Conservation (phyloP, 2,329 filamentous ascomycete genomes). For the Hypoxylon sp. region DNA sequence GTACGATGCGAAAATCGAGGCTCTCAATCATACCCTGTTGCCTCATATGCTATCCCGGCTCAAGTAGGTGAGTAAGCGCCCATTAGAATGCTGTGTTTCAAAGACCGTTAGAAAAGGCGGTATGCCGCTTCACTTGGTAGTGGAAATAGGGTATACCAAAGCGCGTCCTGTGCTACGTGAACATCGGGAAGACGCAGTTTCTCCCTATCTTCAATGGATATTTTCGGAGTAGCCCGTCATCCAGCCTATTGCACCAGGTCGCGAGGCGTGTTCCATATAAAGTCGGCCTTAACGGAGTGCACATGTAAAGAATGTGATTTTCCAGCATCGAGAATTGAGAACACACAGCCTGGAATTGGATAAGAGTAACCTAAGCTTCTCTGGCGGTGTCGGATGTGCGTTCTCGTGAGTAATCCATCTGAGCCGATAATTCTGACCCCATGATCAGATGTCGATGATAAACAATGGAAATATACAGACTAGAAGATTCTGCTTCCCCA, state of each 20-base stretch:
- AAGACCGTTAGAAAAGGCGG: not conserved
- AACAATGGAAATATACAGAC: not conserved
- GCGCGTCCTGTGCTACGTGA: not conserved
- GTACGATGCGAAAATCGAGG: not conserved
- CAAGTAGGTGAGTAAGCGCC: not conserved
- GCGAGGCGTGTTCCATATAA: conserved; percentile 1
- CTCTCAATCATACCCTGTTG: not conserved
- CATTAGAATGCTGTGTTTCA: not conserved
- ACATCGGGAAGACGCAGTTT: conserved; percentile 3
- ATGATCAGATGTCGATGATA: conserved; percentile 7
- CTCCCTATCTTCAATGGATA: conserved; percentile 1
- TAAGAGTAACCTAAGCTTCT: not conserved
- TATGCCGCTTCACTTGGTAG: not conserved
- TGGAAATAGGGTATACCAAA: not conserved
- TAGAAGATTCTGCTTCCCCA: conserved; percentile 14
- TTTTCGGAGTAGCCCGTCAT: not conserved
- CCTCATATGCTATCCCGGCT: not conserved
- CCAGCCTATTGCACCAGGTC: conserved; percentile 5
- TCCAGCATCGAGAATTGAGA: not conserved
- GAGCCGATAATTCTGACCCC: not conserved
- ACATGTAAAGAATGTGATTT: not conserved
- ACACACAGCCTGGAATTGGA: not conserved
- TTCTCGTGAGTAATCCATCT: not conserved
- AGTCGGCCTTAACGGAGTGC: conserved; percentile 1
- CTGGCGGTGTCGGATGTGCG: conserved; percentile 8